Percentiles rank a stretch among this genome's conserved stretches.
These are phyloP conservation scores for Wickerhamiella sorbophila DNA, from an alignment of 805 yeast genomes.

Conservation along the genomic window DNA sequence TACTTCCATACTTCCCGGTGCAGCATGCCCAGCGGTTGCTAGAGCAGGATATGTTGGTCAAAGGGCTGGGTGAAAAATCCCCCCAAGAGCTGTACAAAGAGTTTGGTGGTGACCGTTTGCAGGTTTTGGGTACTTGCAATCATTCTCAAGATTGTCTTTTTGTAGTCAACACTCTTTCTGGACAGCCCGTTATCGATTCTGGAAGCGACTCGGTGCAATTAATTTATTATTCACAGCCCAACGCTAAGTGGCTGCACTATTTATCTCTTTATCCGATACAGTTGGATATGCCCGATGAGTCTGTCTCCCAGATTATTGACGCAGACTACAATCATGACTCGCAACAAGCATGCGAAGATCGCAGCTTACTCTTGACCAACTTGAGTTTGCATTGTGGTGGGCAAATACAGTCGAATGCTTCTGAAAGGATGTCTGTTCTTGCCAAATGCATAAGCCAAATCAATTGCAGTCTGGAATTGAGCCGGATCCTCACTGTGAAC, in stretches of 20 bases:
- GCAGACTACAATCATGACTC: conserved; percentile 9
- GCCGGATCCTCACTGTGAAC: conserved; percentile 16
- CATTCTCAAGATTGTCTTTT: conserved; percentile 7
- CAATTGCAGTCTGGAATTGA: conserved; percentile 26
- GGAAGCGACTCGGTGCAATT: conserved; percentile 19
- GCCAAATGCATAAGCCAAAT: conserved; percentile 23
- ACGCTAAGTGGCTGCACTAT: conserved; percentile 55
- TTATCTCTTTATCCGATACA: conserved; percentile 61
- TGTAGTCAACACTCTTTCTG: not conserved
- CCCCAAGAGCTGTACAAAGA: conserved; percentile 12
- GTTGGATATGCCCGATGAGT: conserved; percentile 31
- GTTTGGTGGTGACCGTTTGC: conserved; percentile 9
- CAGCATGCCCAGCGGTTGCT: conserved; percentile 11
- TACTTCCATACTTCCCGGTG: conserved; percentile 12
- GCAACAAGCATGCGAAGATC: not conserved
- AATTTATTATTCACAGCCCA: conserved; percentile 57
- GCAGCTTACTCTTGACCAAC: conserved; percentile 10
- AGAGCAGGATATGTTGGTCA: conserved; percentile 11
- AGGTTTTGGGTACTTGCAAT: conserved; percentile 10
- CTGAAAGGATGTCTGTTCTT: conserved; percentile 6
- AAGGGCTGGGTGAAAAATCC: conserved; percentile 2
- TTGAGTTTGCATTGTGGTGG: conserved; percentile 14
- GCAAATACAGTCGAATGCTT: conserved; percentile 3
- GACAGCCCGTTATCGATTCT: not conserved
- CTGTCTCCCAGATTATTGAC: conserved; percentile 3